phyloP scores from a whole-genome alignment of 2,329 filamentous ascomycete genomes.

The Phaeophleospora eucalypticola region DNA sequence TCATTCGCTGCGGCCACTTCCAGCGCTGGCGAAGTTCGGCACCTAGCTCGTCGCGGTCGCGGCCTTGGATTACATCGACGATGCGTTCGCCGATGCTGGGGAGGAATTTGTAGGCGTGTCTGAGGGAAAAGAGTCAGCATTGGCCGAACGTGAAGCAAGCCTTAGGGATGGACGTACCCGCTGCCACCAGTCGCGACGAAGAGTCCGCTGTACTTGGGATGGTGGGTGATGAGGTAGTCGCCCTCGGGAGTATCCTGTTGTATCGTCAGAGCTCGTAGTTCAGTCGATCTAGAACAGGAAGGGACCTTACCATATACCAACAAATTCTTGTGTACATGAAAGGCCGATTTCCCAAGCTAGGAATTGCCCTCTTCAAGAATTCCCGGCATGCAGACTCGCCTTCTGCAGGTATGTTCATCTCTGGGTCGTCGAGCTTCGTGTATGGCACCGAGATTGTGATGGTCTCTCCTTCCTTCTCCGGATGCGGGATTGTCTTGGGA shows the following conservation, averaged over 20 bases:
- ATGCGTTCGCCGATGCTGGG: slow-evolving; percentile 56
- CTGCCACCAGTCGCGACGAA: slow-evolving; percentile 59
- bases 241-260: slow-evolving; percentile 49
- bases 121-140: background rate
- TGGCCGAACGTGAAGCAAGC: too few species aligned
- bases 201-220: slow-evolving; percentile 48
- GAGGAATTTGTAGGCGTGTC: slow-evolving; percentile 59
- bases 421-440: slow-evolving; percentile 43
- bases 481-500: slow-evolving; percentile 44
- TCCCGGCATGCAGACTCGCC: slow-evolving; percentile 59
- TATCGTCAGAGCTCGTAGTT: background rate
- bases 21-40: slow-evolving; percentile 60
- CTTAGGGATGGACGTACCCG: slow-evolving; percentile 39
- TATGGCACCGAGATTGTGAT: slow-evolving; percentile 49
- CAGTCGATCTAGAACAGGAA: background rate
- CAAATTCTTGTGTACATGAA: slow-evolving; percentile 49
- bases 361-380: slow-evolving; percentile 55
- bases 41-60: slow-evolving; percentile 33
- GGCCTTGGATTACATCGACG: slow-evolving; percentile 48
- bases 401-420: slow-evolving; percentile 51
- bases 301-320: slow-evolving; percentile 45
- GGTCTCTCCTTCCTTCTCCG: slow-evolving; percentile 35
- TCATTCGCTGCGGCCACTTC: slow-evolving; percentile 45
- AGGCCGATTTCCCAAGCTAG: slow-evolving; percentile 35
- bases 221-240: slow-evolving; percentile 52